Base-by-base conservation (phyloP, 1,139 yeast genomes). In the Geotrichum candidum region DNA sequence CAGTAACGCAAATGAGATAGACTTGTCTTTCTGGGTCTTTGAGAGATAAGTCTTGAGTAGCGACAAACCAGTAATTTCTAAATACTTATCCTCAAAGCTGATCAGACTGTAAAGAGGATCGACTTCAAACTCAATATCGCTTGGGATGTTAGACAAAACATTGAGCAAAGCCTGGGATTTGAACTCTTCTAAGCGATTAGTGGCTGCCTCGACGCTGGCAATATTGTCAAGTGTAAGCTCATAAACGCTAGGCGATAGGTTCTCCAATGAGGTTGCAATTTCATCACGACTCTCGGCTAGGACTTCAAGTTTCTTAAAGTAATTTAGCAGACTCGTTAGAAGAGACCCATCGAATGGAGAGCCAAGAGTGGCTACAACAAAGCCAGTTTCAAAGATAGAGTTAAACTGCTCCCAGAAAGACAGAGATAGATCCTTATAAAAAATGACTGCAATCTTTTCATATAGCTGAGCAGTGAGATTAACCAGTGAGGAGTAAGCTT, bases 201-300 rank as follows among this genome's bases (percentile, higher is more conserved):
- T 29, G 73, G 75, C 54, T 68, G 63, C 56, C 65, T 72, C 66
- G 60, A 73, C 55, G 15, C 27, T 51, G 23, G 57, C n/a, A 38
- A 60, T 22, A 35, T 48, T 52, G n/a, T 60, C 62, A 5, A 55
- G 10, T 5, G 56, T 46, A 2, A 60, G 54, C 15, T 60, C 60
- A 41, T 41, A 56, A 48, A 53, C 54, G 18, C 55, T 48, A 1
- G 57, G 51, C 3, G 60, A 53, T 22, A 45, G 35, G 11, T 29
- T 33, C 18, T 53, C 55, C 9, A 60, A 23, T n/a, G 57, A 56
- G 27, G 51, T n/a, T 4, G 45, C 25, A n/a, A 53, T 29, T 6
- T 29, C 53, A 22, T 46, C 53, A 22, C 15, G 22, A 23, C 35
- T 57, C 7, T 56, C 55, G 7, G 60, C 55, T 27, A 60, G 22